phyloP scores from a whole-genome alignment of 1,284 basidiomycete species.

The Malassezia yamatoensis region DNA sequence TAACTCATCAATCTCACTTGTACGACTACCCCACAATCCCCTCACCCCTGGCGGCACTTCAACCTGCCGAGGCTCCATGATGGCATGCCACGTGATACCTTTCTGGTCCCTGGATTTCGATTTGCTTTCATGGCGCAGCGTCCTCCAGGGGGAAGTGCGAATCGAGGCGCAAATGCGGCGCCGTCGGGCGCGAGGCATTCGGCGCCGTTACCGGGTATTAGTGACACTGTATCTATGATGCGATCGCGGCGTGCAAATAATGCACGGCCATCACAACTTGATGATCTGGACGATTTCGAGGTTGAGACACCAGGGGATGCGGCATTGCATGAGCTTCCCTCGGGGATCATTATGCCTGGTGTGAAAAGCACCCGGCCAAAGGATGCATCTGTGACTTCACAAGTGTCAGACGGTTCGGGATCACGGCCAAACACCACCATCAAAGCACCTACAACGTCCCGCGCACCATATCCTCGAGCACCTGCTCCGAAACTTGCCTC shows the following conservation, averaged over 20 bases:
- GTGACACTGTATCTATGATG: constrained; percentile 37
- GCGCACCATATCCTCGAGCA: constrained; percentile 15
- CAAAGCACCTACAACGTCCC: constrained; percentile 1
- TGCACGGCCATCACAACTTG: constrained; percentile 4
- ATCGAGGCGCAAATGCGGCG: constrained; percentile 3
- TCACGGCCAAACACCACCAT: constrained; percentile 3
- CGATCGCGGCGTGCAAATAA: constrained; percentile 28
- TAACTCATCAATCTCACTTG: constrained; percentile 18
- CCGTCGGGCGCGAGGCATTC: background rate
- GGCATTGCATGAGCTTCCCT: constrained; percentile 24
- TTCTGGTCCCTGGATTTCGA: background rate
- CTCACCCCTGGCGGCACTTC: background rate
- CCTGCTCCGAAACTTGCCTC: constrained; percentile 14
- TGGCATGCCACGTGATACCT: background rate
- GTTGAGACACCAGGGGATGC: constrained; percentile 35
- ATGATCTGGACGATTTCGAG: constrained; percentile 32
- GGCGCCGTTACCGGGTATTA: constrained; percentile 37
- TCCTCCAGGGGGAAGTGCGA: constrained; percentile 1
- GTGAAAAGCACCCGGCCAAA: constrained; percentile 11
- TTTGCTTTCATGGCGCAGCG: constrained; percentile 14
- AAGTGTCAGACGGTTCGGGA: background rate
- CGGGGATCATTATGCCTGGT: constrained; percentile 31
- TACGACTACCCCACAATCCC: background rate
- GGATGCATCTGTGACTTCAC: background rate
- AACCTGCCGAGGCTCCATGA: background rate